Base-by-base conservation (phyloP, 768 basidiomycete species). In the Coprinellus micaceus region DNA sequence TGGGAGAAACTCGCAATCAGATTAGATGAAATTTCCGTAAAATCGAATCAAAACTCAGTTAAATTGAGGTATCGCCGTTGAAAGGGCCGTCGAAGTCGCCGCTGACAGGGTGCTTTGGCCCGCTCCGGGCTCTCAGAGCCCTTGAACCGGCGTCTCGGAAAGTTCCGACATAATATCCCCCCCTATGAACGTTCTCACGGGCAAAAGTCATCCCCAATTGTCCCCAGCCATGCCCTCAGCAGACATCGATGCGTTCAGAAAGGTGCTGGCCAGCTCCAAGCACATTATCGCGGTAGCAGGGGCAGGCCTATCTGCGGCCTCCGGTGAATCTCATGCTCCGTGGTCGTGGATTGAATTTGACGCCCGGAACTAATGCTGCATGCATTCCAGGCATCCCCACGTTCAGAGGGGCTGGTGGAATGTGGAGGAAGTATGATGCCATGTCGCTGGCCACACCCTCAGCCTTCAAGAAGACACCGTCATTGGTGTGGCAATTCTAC, bases 241-340 rank as follows among this genome's bases (percentile, higher is more conserved):
- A 11, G 66, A 73, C 44, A 66, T 73, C 55, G 25, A 60, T 7
- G 60, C 61, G 21, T 78, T 76, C 65, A 64, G 65, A 49, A 49
- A 63, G 3, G 51, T 69, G 7, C 62, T 75, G 39, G 59, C 58
- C 2, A 57, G 53, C 5, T 68, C 70, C 13, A 73, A 68, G 52
- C 67, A 68, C 41, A 74, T 77, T 28, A 69, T 76, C 21, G 71
- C 69, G 39, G 65, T 75, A 13, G 74, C 74, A 53, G 84, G 84
- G 5, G 84, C 85, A 28, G 84, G 84, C 2, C 72, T 86, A n/a
- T 85, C 83, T 22, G 83, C 83, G 52, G 82, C 80, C 22, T 85
- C 84, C 43, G 83, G 83, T 82, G 19, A 33, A 33, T 33, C 7
- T 19, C 40, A 43, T 10, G 53, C 30, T 54, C 58, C 51, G 54